phyloP scores from a whole-genome alignment of 495 filamentous ascomycete species.

The Hypoxylon perforatum region DNA sequence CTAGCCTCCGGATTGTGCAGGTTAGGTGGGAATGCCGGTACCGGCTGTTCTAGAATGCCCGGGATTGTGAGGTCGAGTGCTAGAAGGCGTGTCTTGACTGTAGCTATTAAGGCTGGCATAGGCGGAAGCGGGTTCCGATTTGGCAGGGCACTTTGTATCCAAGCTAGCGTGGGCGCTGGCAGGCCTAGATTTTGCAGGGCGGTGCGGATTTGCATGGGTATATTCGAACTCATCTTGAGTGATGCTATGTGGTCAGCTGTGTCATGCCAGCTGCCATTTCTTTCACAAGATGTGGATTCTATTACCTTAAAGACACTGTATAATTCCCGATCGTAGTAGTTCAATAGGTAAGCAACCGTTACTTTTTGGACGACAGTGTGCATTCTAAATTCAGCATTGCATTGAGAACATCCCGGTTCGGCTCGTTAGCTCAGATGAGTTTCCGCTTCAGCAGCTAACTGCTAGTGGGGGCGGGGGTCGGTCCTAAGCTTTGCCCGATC shows the following conservation, averaged over 20 bases:
- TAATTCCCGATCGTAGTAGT: not conserved
- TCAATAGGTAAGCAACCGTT: not conserved
- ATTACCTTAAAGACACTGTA: not conserved
- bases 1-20: constrained; percentile 60
- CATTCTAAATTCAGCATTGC: too few species aligned
- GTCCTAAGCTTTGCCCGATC: too few species aligned
- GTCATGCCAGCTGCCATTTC: constrained; percentile 9
- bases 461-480: not conserved
- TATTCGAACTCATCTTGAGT: constrained; percentile 40
- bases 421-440: too few species aligned
- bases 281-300: not conserved
- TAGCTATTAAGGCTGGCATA: constrained; percentile 76
- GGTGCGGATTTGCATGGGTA: constrained; percentile 50
- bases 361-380: too few species aligned
- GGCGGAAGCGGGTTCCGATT: constrained; percentile 66
- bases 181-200: constrained; percentile 48
- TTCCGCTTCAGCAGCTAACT: too few species aligned
- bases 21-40: constrained; percentile 68
- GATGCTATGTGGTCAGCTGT: not conserved
- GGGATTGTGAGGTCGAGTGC: constrained; percentile 77
- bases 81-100: constrained; percentile 83
- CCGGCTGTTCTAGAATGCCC: constrained; percentile 59
- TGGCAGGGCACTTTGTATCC: constrained; percentile 49
- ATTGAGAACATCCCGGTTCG: too few species aligned
- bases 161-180: constrained; percentile 53